phyloP scores from a whole-genome alignment of 768 basidiomycete species.

The Lactarius evosmus region DNA sequence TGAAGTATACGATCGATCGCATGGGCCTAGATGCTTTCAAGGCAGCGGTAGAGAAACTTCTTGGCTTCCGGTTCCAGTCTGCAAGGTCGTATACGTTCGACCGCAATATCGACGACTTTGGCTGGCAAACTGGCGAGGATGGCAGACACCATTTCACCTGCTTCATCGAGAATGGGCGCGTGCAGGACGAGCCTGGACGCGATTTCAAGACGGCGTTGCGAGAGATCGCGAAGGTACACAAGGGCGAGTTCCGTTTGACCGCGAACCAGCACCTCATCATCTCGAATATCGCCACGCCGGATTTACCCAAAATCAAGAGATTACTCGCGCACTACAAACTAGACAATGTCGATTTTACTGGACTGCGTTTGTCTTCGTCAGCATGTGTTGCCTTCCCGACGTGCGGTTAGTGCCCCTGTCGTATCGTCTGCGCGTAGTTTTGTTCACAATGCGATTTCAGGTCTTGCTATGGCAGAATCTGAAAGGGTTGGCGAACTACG shows the following conservation, averaged over 20 bases:
- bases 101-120: conserved; percentile 89
- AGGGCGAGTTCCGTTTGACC: conserved; percentile 90
- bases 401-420: conserved; percentile 51
- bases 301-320: conserved; percentile 73
- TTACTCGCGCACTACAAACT: conserved; percentile 83
- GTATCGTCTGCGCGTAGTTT: neutral
- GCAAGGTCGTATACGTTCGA: conserved; percentile 79
- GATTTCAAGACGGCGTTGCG: conserved; percentile 91
- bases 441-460: conserved; percentile 32
- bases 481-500: conserved; percentile 50
- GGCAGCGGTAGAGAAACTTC: conserved; percentile 82
- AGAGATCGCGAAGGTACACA: conserved; percentile 92
- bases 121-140: conserved; percentile 86
- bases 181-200: conserved; percentile 88
- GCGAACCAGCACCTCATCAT: conserved; percentile 93
- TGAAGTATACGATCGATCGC: conserved; percentile 97
- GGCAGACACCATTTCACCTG: conserved; percentile 88
- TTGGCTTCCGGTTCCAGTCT: conserved; percentile 74
- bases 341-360: conserved; percentile 79
- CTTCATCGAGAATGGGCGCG: conserved; percentile 96
- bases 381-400: conserved; percentile 99
- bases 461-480: conserved; percentile 77
- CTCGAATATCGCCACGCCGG: conserved; percentile 72
- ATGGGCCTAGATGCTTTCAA: conserved; percentile 89
- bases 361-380: conserved; percentile 80